Conservation (phyloP, 106 monocot genomes). For the Dendrobium officinale region DNA sequence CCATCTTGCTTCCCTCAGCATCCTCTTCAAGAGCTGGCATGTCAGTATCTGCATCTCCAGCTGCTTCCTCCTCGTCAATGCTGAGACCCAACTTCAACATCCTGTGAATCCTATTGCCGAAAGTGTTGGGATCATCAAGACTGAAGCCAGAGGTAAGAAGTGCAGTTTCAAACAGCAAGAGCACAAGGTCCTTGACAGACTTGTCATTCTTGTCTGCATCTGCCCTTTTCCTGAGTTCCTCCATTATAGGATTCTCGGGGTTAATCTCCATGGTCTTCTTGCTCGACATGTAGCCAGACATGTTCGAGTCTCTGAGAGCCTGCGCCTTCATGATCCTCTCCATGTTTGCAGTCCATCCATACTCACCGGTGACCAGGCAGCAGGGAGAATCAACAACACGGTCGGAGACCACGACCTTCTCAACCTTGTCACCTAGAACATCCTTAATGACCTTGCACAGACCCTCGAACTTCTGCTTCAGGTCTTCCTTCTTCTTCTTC, state of each 20-base stretch:
- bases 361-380: constrained; percentile 74
- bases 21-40: constrained; percentile 72
- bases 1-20: constrained; percentile 75
- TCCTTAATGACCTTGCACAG: constrained; percentile 81
- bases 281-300: constrained; percentile 77
- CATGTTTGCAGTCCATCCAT: constrained; percentile 83
- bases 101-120: constrained; percentile 68
- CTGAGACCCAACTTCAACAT: constrained; percentile 73
- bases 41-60: constrained; percentile 46
- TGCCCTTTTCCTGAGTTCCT: constrained; percentile 64
- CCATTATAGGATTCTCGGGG: constrained; percentile 77
- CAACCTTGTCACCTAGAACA: constrained; percentile 64
- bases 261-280: constrained; percentile 91
- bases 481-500: constrained; percentile 61
- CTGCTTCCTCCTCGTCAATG: constrained; percentile 56
- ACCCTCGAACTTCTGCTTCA: constrained; percentile 62
- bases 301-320: constrained; percentile 65
- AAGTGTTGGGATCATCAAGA: constrained; percentile 77
- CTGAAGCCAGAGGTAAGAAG: constrained; percentile 74
- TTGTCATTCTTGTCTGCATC: constrained; percentile 84
- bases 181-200: constrained; percentile 63
- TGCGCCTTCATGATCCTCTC: constrained; percentile 85
- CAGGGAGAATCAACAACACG: constrained; percentile 75
- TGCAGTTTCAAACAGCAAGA: constrained; percentile 62
- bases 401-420: constrained; percentile 74